Base-by-base conservation (phyloP, 768 basidiomycete species). In the Serpula lacrymans region DNA sequence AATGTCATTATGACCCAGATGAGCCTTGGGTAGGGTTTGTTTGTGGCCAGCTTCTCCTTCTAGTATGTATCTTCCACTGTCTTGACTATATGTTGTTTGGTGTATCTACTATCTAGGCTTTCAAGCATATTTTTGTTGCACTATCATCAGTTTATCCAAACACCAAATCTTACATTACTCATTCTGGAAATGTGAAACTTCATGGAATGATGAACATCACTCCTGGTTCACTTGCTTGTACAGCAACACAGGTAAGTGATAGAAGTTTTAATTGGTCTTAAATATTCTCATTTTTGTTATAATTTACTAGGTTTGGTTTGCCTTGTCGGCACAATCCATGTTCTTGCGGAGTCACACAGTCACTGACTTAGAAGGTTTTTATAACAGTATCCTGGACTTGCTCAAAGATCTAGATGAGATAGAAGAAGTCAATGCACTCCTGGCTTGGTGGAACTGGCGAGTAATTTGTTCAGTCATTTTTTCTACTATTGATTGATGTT, bases 11-110 rank as follows among this genome's bases (percentile, higher is more conserved):
- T 37, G 40, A 57, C 29, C 37, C 39, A 2, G 45, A 52, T 7
- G 42, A 58, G 26, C 55, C 53, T 1, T 57, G 53, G 58, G 41
- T 45, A 0, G 58, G 57, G 2, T 47, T 57, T 6, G 47, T 57
- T 17, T 26, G 49, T 12, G 49, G 52, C 37, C 4, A 24, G 1
- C 13, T 55, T 3, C 50, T 60, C 6, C 44, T 57, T 7, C 42
- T 31, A 24, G 57, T 53, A 37, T 28, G 46, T 28, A 11, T 23
- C 5, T 21, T 16, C 23, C 6, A 21, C 28, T 5, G 17, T 3
- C 26, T 22, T 16, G 17, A n/a, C 27, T 18, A 33, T 7, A n/a
- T 32, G n/a, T 20, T 11, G 4, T 20, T 14, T n/a, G n/a, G n/a
- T n/a, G n/a, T n/a, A n/a, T n/a, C n/a, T n/a, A n/a, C n/a, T n/a